Evolutionary conservation across 495 filamentous ascomycete genomes (phyloP), one percentile per base, ranked within the genome.

Genomic region (Neurospora tetraspora): DNA sequence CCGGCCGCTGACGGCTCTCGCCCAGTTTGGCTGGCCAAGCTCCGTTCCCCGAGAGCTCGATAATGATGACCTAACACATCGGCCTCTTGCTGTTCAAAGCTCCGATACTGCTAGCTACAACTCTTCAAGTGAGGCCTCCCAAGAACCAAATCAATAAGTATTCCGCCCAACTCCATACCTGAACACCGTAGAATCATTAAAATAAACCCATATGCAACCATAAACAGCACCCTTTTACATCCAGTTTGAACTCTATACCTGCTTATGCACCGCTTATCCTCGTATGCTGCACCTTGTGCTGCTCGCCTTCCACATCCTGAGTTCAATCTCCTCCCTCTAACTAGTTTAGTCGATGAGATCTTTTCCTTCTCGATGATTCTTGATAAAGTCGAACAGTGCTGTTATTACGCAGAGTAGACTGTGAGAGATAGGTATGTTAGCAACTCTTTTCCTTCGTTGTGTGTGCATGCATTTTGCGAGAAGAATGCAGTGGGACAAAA

Each of bases 351-450:
- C 78, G 11, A 80, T 73, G 11, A 80, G 73, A 42, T 79, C 77
- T 69, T 74, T 68, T 39, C 78, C 78, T 61, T 80, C 78, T 10
- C 74, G 71, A 40, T 78, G 71, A 71, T 77, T 80, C 38, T 80
- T 80, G 36, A 78, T 61, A n/a, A 72, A 73, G 70, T 80, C 78
- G 23, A 73, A 76, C 8, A 77, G 59, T 8, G 77, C 77, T 9
- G 74, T 80, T 68, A 68, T 40, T 2, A 80, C 39, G 43, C 68
- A 61, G 14, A 80, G 69, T 37, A 75, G 72, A 5, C 78, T 80
- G 71, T 23, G 71, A 42, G 20, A 3, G 6, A 38, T 10, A 38
- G 27, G 43, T 53, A 61, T 40, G 42, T 68, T 39, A 47, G 23
- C 69, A 34, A 39, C 1, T 11, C 16, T 69, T 71, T 34, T 61